Evolutionary conservation across 2,329 filamentous ascomycete species (phyloP).

Genomic region (Phaeosphaeria sp.): DNA sequence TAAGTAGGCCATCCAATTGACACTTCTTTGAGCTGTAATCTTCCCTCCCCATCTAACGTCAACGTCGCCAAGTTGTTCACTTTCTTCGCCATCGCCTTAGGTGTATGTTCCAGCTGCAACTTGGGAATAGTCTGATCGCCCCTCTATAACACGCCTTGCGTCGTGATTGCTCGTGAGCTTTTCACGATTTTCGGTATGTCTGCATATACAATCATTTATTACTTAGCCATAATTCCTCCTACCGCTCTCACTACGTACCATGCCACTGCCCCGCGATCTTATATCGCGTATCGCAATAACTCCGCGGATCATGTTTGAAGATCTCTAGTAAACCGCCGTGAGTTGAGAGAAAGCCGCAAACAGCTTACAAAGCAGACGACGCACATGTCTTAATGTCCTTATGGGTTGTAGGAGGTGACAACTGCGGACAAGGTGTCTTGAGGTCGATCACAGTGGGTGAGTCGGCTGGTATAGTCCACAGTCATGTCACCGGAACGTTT

Average conservation of each 20-base stretch:
- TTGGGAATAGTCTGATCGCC: constrained; percentile 56
- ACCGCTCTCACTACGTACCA: too few relatives aligned
- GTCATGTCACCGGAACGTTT: too few relatives aligned
- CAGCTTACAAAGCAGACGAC: too few relatives aligned
- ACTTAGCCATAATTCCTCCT: neutral
- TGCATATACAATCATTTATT: constrained; percentile 8
- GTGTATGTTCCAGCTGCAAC: constrained; percentile 57
- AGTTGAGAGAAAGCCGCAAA: too few relatives aligned
- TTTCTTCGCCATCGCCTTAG: constrained; percentile 53
- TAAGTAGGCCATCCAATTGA: too few relatives aligned
- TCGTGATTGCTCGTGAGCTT: constrained; percentile 49
- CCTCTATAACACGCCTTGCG: constrained; percentile 50
- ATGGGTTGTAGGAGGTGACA: too few relatives aligned
- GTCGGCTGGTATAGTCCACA: too few relatives aligned
- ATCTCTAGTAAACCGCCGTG: too few relatives aligned
- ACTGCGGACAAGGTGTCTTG: too few relatives aligned
- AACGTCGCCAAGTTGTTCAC: constrained; percentile 63
- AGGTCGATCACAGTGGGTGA: too few relatives aligned
- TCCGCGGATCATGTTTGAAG: constrained; percentile 59
- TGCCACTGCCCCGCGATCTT: constrained; percentile 62
- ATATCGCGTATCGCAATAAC: constrained; percentile 58
- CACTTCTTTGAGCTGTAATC: too few relatives aligned
- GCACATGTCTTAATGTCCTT: too few relatives aligned
- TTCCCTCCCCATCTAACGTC: constrained; percentile 62
- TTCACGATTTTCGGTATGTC: constrained; percentile 54